Evolutionary conservation across 2,329 filamentous ascomycete species (phyloP).

Genomic region (Gliomastix tumulicola): DNA sequence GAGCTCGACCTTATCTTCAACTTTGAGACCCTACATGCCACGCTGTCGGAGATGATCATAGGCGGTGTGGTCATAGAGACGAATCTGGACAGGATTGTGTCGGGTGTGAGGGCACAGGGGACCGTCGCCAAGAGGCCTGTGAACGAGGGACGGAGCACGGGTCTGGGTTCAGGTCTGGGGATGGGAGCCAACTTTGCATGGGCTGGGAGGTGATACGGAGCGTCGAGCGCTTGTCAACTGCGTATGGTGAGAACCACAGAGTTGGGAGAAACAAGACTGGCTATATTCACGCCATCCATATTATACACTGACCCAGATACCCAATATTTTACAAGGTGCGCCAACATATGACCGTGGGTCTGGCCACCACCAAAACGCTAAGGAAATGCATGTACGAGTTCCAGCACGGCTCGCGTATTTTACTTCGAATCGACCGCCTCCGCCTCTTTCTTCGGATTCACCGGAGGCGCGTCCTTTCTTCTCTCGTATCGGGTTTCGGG

Average conservation of each 20-base stretch:
- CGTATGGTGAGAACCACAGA: too few species aligned
- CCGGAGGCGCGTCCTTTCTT: conserved; percentile 25
- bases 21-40: conserved; percentile 91
- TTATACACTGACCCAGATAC: too few species aligned
- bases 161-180: conserved; percentile 41
- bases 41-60: conserved; percentile 88
- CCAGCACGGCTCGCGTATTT: conserved; percentile 11
- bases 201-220: conserved; percentile 31
- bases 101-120: conserved; percentile 72
- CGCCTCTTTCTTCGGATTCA: conserved; percentile 9
- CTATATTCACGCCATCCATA: conserved; percentile 2
- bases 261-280: conserved; percentile 1
- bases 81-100: conserved; percentile 78
- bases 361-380: conserved; percentile 3
- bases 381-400: conserved; percentile 1
- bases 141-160: conserved; percentile 53
- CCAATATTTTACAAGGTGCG: neutral
- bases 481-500: conserved; percentile 34
- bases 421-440: conserved; percentile 15
- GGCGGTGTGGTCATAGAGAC: conserved; percentile 94
- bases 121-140: conserved; percentile 73
- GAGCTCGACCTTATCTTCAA: conserved; percentile 98
- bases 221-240: too few species aligned
- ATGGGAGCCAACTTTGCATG: conserved; percentile 55
- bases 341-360: conserved; percentile 1